Conservation (phyloP, 257 asterid genomes). For the Fraxinus cuspidata region DNA sequence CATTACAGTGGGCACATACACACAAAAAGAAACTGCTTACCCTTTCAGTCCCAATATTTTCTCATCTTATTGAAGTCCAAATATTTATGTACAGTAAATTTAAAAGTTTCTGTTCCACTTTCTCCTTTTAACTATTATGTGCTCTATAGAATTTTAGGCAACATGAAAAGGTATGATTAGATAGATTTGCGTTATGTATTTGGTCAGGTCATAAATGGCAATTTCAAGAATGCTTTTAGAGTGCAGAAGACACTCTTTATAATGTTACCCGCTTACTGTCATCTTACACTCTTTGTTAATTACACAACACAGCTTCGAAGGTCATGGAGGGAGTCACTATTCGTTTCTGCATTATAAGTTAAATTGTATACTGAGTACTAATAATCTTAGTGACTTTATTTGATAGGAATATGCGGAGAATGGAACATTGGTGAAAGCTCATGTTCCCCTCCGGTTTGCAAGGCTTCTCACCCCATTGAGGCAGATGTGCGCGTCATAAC, state of each 20-base stretch:
- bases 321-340: neutral
- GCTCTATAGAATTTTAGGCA: neutral
- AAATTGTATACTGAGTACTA: neutral
- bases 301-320: neutral
- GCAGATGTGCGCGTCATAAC: constrained; percentile 59
- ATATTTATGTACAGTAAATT: neutral
- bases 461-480: constrained; percentile 94
- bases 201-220: neutral
- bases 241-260: neutral
- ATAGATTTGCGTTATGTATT: neutral
- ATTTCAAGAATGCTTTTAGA: neutral
- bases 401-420: constrained; percentile 72
- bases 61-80: neutral
- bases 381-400: neutral
- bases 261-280: neutral
- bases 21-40: neutral
- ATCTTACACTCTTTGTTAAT: neutral
- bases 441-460: constrained; percentile 93
- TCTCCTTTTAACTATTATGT: neutral
- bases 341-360: neutral
- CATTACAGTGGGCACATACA: neutral
- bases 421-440: constrained; percentile 78
- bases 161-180: neutral
- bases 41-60: neutral
- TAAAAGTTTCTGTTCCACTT: neutral